These are phyloP conservation scores for Harringtonia lauricola DNA, from an alignment of 2,329 filamentous ascomycete species.

Conservation along the genomic window DNA sequence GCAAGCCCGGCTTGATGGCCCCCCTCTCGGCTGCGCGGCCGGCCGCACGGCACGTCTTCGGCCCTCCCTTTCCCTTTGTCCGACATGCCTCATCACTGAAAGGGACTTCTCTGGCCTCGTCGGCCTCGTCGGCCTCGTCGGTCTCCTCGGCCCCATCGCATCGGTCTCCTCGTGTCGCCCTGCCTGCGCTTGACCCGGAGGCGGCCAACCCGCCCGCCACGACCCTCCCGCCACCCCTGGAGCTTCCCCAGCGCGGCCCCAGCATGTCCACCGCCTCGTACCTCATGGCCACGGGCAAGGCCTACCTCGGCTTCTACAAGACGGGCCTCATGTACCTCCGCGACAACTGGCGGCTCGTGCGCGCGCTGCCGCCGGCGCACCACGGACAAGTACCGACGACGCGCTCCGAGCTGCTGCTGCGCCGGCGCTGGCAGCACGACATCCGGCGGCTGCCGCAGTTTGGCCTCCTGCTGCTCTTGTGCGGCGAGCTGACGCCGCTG, in stretches of 20 bases:
- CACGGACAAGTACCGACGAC: constrained; percentile 33
- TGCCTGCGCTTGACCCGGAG: background rate
- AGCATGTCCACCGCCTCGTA: constrained; percentile 36
- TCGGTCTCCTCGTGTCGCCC: background rate
- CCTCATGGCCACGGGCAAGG: constrained; percentile 54
- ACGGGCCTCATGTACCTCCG: constrained; percentile 66
- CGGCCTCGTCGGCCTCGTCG: too few species aligned
- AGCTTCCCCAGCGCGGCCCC: constrained; percentile 44
- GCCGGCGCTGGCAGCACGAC: constrained; percentile 59
- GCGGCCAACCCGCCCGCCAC: constrained; percentile 55
- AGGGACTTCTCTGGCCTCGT: too few species aligned
- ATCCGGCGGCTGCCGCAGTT: constrained; percentile 71
- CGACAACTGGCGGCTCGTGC: constrained; percentile 36
- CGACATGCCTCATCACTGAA: too few species aligned
- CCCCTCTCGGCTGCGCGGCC: too few species aligned
- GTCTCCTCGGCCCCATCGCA: background rate
- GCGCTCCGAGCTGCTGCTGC: constrained; percentile 60
- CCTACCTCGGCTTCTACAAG: constrained; percentile 82
- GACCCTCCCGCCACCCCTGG: constrained; percentile 61
- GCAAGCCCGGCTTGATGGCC: too few species aligned
- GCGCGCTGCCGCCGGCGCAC: constrained; percentile 17
- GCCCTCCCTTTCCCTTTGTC: too few species aligned
- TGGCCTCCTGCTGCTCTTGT: constrained; percentile 60
- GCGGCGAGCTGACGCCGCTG: constrained; percentile 79
- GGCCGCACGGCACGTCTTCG: too few species aligned